These are phyloP conservation scores for Trichomonas tenax DNA, from an alignment of 208 protist genomes.

Conservation along the genomic window DNA sequence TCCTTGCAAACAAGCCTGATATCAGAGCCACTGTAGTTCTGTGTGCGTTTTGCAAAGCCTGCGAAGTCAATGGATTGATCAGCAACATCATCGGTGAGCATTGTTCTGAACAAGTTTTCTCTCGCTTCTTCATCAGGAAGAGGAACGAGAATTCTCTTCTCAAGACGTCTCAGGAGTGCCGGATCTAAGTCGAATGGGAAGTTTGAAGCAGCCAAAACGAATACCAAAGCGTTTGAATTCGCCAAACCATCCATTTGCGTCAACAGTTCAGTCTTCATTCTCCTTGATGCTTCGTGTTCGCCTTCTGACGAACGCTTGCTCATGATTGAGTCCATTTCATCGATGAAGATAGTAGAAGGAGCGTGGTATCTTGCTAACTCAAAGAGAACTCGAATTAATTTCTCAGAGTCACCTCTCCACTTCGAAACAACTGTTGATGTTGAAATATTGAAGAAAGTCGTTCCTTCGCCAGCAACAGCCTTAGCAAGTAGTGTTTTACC, in stretches of 20 bases:
- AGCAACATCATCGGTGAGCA: neutral
- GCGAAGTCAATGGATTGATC: neutral
- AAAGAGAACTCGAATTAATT: conserved; percentile 73
- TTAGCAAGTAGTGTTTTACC: conserved; percentile 89
- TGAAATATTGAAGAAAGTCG: conserved; percentile 95
- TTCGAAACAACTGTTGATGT: conserved; percentile 80
- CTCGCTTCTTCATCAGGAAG: conserved; percentile 1
- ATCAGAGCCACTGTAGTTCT: conserved; percentile 33
- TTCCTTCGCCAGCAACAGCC: conserved; percentile 55
- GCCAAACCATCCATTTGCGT: conserved; percentile 38
- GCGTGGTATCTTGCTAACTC: conserved; percentile 56
- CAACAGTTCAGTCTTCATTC: conserved; percentile 37
- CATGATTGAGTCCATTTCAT: conserved; percentile 66
- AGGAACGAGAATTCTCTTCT: conserved; percentile 36
- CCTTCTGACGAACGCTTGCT: conserved; percentile 45
- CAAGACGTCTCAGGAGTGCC: conserved; percentile 30
- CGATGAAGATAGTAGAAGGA: conserved; percentile 75
- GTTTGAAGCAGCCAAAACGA: conserved; percentile 36
- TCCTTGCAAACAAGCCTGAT: conserved; percentile 35
- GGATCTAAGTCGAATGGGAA: conserved; percentile 37
- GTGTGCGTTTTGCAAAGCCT: conserved; percentile 1
- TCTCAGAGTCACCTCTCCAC: conserved; percentile 86
- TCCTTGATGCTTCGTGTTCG: conserved; percentile 39
- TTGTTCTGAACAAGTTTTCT: neutral
- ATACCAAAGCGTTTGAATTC: neutral